Evolutionary conservation across 768 basidiomycete genomes (phyloP).

Genomic region (Trametes cinnabarina): DNA sequence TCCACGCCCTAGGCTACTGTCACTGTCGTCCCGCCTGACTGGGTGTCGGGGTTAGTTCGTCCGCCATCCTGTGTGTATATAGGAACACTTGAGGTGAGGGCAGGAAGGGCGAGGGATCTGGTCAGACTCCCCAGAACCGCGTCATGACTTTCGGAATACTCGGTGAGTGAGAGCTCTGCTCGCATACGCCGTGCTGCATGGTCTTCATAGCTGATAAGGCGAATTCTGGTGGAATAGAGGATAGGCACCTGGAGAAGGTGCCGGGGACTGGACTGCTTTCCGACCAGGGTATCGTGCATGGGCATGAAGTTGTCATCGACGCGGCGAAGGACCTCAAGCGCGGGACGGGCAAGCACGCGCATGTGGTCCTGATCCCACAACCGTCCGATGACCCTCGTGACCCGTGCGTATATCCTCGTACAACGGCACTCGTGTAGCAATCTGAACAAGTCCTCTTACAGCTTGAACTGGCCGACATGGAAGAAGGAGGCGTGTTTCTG

Average conservation of each 20-base stretch:
- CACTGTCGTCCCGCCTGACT: neutral
- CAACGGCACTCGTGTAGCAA: neutral
- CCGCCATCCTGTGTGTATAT: neutral
- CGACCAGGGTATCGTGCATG: constrained; percentile 37
- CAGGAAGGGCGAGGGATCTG: neutral
- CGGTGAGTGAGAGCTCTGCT: constrained; percentile 25
- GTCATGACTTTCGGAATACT: constrained; percentile 39
- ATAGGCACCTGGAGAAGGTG: constrained; percentile 36
- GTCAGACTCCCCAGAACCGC: neutral
- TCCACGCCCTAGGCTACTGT: neutral
- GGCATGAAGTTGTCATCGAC: constrained; percentile 35
- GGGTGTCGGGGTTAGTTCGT: neutral
- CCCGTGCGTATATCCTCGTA: constrained; percentile 31
- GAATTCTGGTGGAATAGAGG: constrained; percentile 29
- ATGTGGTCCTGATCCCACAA: constrained; percentile 43
- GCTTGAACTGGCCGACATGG: constrained; percentile 44
- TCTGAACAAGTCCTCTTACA: neutral
- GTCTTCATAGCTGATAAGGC: neutral
- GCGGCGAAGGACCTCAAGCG: constrained; percentile 36
- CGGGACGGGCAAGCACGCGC: constrained; percentile 37
- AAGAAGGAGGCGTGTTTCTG: constrained; percentile 47
- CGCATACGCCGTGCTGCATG: too few species aligned
- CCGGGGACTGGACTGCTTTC: constrained; percentile 43
- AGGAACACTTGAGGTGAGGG: neutral
- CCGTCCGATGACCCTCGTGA: constrained; percentile 44